Evolutionary conservation across 768 basidiomycete genomes (phyloP), one percentile per base, ranked within the genome.

Genomic region (Multifurca ochricompacta): DNA sequence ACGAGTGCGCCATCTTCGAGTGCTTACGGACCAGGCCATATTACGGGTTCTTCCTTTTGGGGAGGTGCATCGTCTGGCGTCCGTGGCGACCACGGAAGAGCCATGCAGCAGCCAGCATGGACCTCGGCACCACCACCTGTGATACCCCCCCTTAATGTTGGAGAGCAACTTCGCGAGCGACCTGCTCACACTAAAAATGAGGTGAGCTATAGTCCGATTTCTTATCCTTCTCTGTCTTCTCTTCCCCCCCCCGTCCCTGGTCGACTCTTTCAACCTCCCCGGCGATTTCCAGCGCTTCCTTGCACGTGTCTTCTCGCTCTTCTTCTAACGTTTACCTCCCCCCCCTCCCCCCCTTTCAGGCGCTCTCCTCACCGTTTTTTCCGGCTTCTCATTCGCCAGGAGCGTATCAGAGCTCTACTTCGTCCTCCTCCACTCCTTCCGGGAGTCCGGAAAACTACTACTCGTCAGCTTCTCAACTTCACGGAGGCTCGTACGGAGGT

Each of bases 281-380:
- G 25, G 48, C 45, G 18, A 37, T 47, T 47, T 48, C 54, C n/a
- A 56, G 47, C 21, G 47, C 59, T 21, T 60, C 56, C 16, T 48
- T 48, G 13, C 54, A 47, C 25, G 30, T 52, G 31, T 56, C 50
- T 36, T 56, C 50, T 28, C 43, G 21, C 27, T 56, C 42, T 45
- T 56, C 42, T 45, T 59, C 57, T 53, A 45, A 46, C 51, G 21
- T 19, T 32, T 59, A 42, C 31, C 52, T n/a, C n/a, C n/a, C n/a
- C n/a, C n/a, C n/a, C n/a, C n/a, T n/a, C n/a, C n/a, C n/a, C n/a
- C n/a, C 56, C n/a, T 51, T 53, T 32, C 59, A 53, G 51, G 48
- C 59, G 27, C 59, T 60, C 21, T 45, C 59, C 16, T 60, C 59
- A 25, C 51, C 56, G 18, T 58, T 60, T 36, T 60, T 60, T 47